Base-by-base conservation (phyloP, 371 early-diverging fungal genomes). In the Mucor indicus region DNA sequence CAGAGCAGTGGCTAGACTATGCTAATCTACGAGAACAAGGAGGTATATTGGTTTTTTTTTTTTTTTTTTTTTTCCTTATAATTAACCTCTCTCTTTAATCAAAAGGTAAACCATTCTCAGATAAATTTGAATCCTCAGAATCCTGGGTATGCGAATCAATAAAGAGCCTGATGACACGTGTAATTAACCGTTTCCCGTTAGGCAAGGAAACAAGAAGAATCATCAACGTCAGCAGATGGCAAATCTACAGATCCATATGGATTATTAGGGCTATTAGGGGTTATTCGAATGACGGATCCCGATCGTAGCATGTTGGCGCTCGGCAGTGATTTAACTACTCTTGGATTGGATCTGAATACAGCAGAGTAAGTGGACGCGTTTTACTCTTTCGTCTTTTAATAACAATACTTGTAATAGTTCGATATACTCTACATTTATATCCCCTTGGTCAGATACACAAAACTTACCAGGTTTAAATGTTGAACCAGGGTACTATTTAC, bases 391-490 rank as follows among this genome's bases (percentile, higher is more conserved):
- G 23, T 30, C 4, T 44, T 24, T 17, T 39, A 36, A 31, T 33
- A 30, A 27, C 13, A 5, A 11, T 32, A 10, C n/a, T 30, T 9
- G 13, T 7, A 41, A 8, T 57, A 83, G 84, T 33, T 68, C 83
- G 8, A 72, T 95, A 43, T 88, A 89, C 53, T 75, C 92, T 38
- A 83, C 88, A 24, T 88, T 95, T 64, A 81, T 84, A 46, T 85
- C 91, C 27, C 92, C 92, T 29, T 93, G 90, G 82, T 66, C 89
- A 22, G 89, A 90, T 38, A 72, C 77, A 38, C 72, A 77, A 47
- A 67, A 64, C 1, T 60, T 69, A 49, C 67, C 68, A 15, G 71
- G 67, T 15, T 37, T 71, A 9, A 71, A 77, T 44, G 75, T 84
- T 11, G 90, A 91, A 40, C 90, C 90, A 11, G 85, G 83, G 21